These are phyloP conservation scores for Elongisporangium anandrum DNA, from an alignment of 352 stramenopile species.

Conservation along the genomic window DNA sequence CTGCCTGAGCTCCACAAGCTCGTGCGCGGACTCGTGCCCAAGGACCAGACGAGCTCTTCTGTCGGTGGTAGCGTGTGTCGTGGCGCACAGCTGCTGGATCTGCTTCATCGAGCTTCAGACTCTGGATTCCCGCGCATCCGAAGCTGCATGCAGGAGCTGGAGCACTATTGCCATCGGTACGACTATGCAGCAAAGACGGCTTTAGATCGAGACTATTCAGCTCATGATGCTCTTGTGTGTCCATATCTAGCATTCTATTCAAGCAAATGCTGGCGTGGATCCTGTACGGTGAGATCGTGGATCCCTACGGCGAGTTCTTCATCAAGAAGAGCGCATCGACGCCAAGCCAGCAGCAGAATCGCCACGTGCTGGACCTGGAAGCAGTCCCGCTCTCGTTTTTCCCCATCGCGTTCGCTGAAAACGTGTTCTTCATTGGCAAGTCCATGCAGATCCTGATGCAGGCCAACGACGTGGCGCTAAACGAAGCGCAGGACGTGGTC, in stretches of 20 bases:
- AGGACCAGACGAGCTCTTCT: not conserved
- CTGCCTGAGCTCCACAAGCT: conserved; percentile 54
- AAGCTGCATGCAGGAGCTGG: conserved; percentile 47
- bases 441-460: conserved; percentile 49
- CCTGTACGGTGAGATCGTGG: conserved; percentile 59
- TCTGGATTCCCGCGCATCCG: conserved; percentile 61
- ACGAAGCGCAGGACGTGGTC: conserved; percentile 48
- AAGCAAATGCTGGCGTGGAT: conserved; percentile 86
- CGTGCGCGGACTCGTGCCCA: conserved; percentile 26
- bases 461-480: conserved; percentile 36
- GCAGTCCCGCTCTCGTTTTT: conserved; percentile 63
- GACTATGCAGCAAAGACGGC: not conserved
- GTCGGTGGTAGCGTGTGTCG: conserved; percentile 4
- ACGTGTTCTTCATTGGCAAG: conserved; percentile 67
- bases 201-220: not conserved
- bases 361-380: conserved; percentile 44
- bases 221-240: conserved; percentile 1
- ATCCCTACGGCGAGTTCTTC: conserved; percentile 78
- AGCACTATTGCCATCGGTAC: conserved; percentile 49
- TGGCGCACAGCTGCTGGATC: conserved; percentile 36
- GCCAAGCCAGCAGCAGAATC: conserved; percentile 17
- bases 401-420: conserved; percentile 48
- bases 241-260: conserved; percentile 46
- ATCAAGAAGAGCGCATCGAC: conserved; percentile 22
- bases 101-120: conserved; percentile 32